Percentiles rank a stretch among this genome's conserved stretches.
Conservation (phyloP, 495 filamentous ascomycete species). For the Talaromyces wortmannii region DNA sequence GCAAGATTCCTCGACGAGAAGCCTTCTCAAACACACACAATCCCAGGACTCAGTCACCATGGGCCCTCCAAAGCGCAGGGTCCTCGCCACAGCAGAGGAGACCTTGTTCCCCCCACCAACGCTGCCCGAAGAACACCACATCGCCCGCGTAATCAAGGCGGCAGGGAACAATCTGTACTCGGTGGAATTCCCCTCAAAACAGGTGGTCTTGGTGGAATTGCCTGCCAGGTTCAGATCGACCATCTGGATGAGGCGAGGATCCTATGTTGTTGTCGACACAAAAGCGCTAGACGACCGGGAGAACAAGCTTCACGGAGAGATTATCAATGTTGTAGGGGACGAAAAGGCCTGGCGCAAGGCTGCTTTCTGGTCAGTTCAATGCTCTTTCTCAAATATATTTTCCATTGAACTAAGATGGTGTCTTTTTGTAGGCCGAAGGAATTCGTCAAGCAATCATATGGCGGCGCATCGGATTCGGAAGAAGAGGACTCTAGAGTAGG, state of each 20-base stretch:
- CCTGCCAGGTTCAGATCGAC: conserved; percentile 76
- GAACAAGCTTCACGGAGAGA: conserved; percentile 80
- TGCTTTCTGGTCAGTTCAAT: conserved; percentile 66
- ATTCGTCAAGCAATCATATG: conserved; percentile 54
- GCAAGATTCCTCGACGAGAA: too few species aligned
- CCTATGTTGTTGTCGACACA: conserved; percentile 79
- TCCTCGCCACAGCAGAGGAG: conserved; percentile 66
- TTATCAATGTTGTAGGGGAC: conserved; percentile 85
- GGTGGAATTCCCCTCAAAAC: conserved; percentile 56
- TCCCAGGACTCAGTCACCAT: conserved; percentile 28
- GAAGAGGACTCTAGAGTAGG: conserved; percentile 75
- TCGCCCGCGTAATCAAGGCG: conserved; percentile 70
- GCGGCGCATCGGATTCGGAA: conserved; percentile 38
- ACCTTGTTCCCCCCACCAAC: conserved; percentile 66
- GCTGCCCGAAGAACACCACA: conserved; percentile 55
- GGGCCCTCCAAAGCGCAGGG: conserved; percentile 67
- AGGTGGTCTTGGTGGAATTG: conserved; percentile 64
- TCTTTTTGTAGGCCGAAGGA: conserved; percentile 60
- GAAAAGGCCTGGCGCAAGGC: conserved; percentile 89
- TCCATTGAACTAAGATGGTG: conserved; percentile 6
- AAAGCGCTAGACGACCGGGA: conserved; percentile 56
- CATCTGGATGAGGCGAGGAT: conserved; percentile 83
- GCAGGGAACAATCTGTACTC: conserved; percentile 84
- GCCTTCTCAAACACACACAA: too few species aligned
- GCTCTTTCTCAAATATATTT: conserved; percentile 5